These are phyloP conservation scores for Hortaea werneckii DNA, from an alignment of 2,329 filamentous ascomycete genomes.

Conservation along the genomic window DNA sequence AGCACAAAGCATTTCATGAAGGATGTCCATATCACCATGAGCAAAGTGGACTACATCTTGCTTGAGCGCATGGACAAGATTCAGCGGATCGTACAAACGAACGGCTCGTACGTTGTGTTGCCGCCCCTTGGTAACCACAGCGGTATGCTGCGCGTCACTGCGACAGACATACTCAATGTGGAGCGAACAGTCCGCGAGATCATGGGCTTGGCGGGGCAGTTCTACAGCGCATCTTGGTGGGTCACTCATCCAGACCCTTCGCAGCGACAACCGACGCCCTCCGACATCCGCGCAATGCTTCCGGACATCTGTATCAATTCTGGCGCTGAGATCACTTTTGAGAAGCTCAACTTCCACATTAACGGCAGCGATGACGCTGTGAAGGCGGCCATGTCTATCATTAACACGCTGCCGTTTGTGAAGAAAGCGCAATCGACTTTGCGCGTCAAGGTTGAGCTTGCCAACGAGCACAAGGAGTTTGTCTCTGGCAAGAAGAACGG, in stretches of 20 bases:
- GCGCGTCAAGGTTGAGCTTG: conserved; percentile 94
- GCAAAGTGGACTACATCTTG: conserved; percentile 91
- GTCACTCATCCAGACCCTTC: conserved; percentile 65
- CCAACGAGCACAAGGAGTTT: conserved; percentile 99
- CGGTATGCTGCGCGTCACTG: conserved; percentile 79
- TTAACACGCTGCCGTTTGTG: conserved; percentile 84
- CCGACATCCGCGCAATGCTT: conserved; percentile 79
- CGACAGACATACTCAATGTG: conserved; percentile 83
- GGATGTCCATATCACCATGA: conserved; percentile 77
- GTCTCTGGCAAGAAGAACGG: conserved; percentile 99
- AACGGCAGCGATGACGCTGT: conserved; percentile 94
- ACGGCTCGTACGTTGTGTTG: conserved; percentile 89
- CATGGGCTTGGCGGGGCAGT: conserved; percentile 91
- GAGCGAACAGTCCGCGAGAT: conserved; percentile 92
- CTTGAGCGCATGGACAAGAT: conserved; percentile 90
- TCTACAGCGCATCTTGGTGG: conserved; percentile 96
- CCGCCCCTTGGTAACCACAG: conserved; percentile 78
- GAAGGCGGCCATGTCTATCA: conserved; percentile 87
- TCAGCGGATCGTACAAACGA: conserved; percentile 92
- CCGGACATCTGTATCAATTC: conserved; percentile 94
- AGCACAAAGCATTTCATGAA: conserved; percentile 72
- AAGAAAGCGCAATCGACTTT: conserved; percentile 83
- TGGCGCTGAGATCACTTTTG: conserved; percentile 86
- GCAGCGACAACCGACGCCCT: conserved; percentile 50
- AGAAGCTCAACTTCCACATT: conserved; percentile 86